Conservation (phyloP, 352 stramenopile genomes). For the Pythium apleroticum region DNA sequence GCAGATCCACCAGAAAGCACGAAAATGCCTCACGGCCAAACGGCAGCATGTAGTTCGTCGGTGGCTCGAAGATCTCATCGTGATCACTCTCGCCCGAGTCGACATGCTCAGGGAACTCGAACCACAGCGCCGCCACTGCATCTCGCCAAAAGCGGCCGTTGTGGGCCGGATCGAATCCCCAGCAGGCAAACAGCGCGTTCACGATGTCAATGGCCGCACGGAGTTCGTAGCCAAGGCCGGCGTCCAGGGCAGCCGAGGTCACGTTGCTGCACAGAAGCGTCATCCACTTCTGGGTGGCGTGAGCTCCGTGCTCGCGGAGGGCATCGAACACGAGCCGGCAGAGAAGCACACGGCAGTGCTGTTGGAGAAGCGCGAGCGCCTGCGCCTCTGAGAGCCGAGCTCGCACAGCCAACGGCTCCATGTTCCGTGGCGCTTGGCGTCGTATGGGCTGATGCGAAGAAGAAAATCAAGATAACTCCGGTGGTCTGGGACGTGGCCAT, state of each 20-base stretch:
- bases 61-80: neutral
- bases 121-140: neutral
- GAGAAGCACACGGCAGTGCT: neutral
- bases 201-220: slow-evolving; percentile 5
- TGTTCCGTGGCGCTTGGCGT: neutral
- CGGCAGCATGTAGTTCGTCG: neutral
- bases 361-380: neutral
- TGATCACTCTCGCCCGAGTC: neutral
- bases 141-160: slow-evolving; percentile 8
- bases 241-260: neutral
- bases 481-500: too few relatives aligned
- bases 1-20: neutral
- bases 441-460: neutral
- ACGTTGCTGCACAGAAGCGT: neutral
- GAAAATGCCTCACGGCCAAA: neutral
- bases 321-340: neutral
- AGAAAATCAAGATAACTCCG: too few relatives aligned
- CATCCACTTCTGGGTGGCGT: slow-evolving; percentile 8
- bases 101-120: neutral
- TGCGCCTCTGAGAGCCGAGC: neutral
- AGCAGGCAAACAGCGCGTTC: slow-evolving; percentile 5
- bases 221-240: slow-evolving; percentile 4
- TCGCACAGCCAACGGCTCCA: neutral
- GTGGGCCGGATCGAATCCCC: neutral
- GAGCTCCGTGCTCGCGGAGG: neutral